A percentile compares a stretch with the other conserved stretches of the same genome.
phyloP scores from a whole-genome alignment of 805 yeast species.

The Cyberlindnera nakhonratchasimensis region DNA sequence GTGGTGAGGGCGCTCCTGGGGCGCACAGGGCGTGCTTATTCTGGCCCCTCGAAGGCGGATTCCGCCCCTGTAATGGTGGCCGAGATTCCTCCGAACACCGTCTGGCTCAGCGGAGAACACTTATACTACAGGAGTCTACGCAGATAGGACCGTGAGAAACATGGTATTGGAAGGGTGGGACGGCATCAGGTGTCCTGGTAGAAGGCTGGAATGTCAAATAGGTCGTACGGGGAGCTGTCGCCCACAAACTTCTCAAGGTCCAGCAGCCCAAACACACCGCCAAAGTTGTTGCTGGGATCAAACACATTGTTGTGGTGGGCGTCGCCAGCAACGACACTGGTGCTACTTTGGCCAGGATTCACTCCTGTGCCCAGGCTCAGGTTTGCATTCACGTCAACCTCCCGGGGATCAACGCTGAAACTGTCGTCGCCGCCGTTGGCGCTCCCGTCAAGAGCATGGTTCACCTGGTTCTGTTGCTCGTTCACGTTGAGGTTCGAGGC shows the following conservation, averaged over 20 bases:
- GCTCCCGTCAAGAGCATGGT: not conserved
- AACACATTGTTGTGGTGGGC: not conserved
- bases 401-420: not conserved
- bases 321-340: too few relatives aligned
- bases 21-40: too few relatives aligned
- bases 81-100: constrained; percentile 2
- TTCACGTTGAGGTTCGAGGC: not conserved
- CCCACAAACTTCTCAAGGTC: constrained; percentile 21
- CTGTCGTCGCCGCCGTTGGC: not conserved
- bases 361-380: too few relatives aligned
- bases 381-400: not conserved
- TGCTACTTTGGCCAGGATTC: too few relatives aligned
- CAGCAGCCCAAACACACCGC: constrained; percentile 14
- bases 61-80: too few relatives aligned
- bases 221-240: constrained; percentile 20
- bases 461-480: not conserved
- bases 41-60: too few relatives aligned
- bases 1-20: too few relatives aligned
- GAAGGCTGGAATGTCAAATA: constrained; percentile 20
- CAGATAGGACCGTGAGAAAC: too few relatives aligned
- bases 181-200: constrained; percentile 15
- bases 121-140: too few relatives aligned
- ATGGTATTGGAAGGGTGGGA: not conserved
- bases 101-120: constrained; percentile 8
- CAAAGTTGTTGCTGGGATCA: not conserved